Conservation (phyloP, 2,329 filamentous ascomycete species). For the Lizonia empirigonia region DNA sequence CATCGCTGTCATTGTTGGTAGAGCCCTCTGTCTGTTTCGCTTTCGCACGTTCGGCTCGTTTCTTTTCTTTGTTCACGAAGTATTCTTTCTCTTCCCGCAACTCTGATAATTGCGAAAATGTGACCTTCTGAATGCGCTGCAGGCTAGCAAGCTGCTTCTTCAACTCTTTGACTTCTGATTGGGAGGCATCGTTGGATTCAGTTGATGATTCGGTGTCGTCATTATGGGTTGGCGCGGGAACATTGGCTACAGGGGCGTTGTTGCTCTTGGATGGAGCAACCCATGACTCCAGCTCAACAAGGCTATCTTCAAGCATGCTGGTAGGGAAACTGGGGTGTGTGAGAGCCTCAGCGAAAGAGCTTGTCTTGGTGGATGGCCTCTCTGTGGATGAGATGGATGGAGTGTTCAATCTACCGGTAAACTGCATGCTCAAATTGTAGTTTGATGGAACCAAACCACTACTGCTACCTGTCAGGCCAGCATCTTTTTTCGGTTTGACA, state of each 20-base stretch:
- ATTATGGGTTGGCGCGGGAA: conserved; percentile 30
- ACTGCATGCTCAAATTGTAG: conserved; percentile 70
- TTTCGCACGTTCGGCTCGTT: conserved; percentile 31
- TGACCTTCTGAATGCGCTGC: conserved; percentile 53
- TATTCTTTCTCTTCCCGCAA: conserved; percentile 51
- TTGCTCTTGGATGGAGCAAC: conserved; percentile 24
- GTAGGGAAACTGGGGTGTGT: conserved; percentile 52
- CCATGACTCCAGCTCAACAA: conserved; percentile 45
- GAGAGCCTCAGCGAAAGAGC: conserved; percentile 50
- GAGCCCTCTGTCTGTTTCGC: conserved; percentile 26
- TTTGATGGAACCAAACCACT: conserved; percentile 55
- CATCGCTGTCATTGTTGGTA: conserved; percentile 33
- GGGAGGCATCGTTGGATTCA: conserved; percentile 11
- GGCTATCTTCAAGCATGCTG: conserved; percentile 47
- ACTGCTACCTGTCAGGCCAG: conserved; percentile 45
- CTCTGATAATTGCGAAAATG: conserved; percentile 53
- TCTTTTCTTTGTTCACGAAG: conserved; percentile 41
- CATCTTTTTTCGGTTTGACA: conserved; percentile 78
- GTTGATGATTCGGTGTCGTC: conserved; percentile 1
- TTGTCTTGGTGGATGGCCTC: conserved; percentile 20
- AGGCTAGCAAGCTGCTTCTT: conserved; percentile 51
- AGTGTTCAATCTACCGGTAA: conserved; percentile 50
- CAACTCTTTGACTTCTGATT: conserved; percentile 44
- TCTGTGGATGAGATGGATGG: conserved; percentile 41
- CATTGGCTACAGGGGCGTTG: conserved; percentile 40